Percentiles rank a stretch among this genome's conserved stretches.
phyloP scores from a whole-genome alignment of 495 filamentous ascomycete genomes.

The Schizothecium vesticola region DNA sequence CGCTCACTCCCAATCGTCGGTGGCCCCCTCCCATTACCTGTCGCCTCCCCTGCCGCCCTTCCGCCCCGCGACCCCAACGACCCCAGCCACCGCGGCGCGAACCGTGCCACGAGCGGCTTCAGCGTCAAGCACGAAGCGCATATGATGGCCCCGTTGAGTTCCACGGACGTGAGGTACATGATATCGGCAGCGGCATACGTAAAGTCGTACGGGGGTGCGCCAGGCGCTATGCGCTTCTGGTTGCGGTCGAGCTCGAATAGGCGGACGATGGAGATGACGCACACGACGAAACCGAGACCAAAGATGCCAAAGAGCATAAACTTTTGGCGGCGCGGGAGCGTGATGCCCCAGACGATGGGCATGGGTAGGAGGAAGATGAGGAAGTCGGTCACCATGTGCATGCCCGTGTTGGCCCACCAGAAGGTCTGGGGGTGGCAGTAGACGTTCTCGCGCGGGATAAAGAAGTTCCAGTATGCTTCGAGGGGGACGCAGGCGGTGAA shows the following conservation, averaged over 20 bases:
- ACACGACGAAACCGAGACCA: conserved; percentile 28
- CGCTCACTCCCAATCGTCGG: conserved; percentile 28
- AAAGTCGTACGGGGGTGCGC: conserved; percentile 15
- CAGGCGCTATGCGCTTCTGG: conserved; percentile 10
- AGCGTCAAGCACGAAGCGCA: conserved; percentile 37
- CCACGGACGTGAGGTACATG: conserved; percentile 42
- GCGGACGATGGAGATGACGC: conserved; percentile 33
- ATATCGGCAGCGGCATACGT: conserved; percentile 25
- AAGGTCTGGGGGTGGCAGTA: conserved; percentile 26
- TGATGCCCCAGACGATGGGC: conserved; percentile 33
- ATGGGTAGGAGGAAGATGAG: conserved; percentile 36
- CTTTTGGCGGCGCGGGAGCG: conserved; percentile 31
- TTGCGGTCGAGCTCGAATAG: conserved; percentile 22
- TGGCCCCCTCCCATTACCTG: not conserved
- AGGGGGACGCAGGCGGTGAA: conserved; percentile 30
- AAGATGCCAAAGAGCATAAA: conserved; percentile 32
- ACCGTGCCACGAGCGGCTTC: conserved; percentile 25
- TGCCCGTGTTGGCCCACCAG: conserved; percentile 32
- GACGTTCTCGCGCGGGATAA: conserved; percentile 6
- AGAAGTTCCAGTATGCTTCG: conserved; percentile 28
- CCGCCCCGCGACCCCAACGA: not conserved
- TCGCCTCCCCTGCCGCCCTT: not conserved
- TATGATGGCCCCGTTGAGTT: conserved; percentile 39
- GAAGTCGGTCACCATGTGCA: conserved; percentile 33
- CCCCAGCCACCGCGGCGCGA: conserved; percentile 33